Evolutionary conservation across 1,284 basidiomycete species (phyloP).

Genomic region (Volvariella volvacea): DNA sequence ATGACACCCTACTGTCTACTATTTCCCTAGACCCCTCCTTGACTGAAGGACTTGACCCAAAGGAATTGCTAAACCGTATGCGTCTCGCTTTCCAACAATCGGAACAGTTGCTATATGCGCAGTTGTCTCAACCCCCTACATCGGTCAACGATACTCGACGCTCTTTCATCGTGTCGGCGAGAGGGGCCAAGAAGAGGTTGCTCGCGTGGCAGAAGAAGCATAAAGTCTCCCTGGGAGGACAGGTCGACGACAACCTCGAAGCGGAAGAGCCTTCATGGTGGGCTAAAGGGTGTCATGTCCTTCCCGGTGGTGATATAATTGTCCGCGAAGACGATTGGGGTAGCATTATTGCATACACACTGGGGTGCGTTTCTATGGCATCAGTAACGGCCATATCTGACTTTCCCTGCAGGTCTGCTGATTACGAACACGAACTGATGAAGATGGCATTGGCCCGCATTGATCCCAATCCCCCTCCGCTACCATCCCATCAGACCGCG

Average conservation of each 20-base stretch:
- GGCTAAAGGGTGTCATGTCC: conserved; percentile 50
- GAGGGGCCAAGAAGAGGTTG: conserved; percentile 43
- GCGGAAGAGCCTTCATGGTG: conserved; percentile 56
- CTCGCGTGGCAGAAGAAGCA: conserved; percentile 62
- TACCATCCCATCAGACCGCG: conserved; percentile 15
- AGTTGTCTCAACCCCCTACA: conserved; percentile 39
- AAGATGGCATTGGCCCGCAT: conserved; percentile 31
- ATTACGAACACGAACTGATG: conserved; percentile 54
- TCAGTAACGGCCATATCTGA: conserved; percentile 1
- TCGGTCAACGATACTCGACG: conserved; percentile 58
- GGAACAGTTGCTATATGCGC: conserved; percentile 51
- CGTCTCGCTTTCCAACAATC: conserved; percentile 49
- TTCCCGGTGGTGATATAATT: conserved; percentile 63
- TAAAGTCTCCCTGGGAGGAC: conserved; percentile 16
- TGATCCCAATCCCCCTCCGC: conserved; percentile 16
- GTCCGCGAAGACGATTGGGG: conserved; percentile 69
- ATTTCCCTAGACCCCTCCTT: too few relatives aligned
- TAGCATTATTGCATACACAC: conserved; percentile 67
- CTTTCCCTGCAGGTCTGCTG: conserved; percentile 37
- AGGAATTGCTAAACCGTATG: conserved; percentile 40
- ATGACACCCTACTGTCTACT: too few relatives aligned
- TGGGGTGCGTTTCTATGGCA: conserved; percentile 37
- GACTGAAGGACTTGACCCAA: conserved; percentile 18
- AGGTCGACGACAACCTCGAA: conserved; percentile 21
- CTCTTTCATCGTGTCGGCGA: conserved; percentile 44